Percentiles rank a stretch among this genome's conserved stretches.
These are phyloP conservation scores for Aspergillus pseudoglaucus DNA, from an alignment of 2,329 filamentous ascomycete genomes.

Conservation along the genomic window DNA sequence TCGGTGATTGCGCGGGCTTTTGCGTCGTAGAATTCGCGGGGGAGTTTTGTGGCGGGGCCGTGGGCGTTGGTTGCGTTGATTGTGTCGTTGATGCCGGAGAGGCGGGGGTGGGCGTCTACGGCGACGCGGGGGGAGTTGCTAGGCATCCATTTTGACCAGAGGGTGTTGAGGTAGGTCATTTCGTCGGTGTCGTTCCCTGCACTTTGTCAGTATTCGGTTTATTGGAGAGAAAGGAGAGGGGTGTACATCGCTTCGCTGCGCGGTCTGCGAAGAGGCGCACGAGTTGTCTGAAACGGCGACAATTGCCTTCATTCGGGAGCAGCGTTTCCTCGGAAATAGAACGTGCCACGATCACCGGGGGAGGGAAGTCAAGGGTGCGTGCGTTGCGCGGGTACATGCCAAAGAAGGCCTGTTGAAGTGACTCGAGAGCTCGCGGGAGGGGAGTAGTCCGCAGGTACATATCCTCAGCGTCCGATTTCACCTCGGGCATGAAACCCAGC, in stretches of 20 bases:
- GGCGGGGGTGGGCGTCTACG: constrained; percentile 74
- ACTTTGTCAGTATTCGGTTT: background rate
- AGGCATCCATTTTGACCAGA: constrained; percentile 83
- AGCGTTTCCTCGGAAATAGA: constrained; percentile 66
- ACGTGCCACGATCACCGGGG: constrained; percentile 61
- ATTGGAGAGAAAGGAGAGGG: background rate
- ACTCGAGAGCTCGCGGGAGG: constrained; percentile 69
- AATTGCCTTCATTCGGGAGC: constrained; percentile 70
- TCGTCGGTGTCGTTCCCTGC: constrained; percentile 64
- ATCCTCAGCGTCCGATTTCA: constrained; percentile 50
- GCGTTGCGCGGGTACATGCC: constrained; percentile 63
- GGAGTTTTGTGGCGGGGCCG: constrained; percentile 69
- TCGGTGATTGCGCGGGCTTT: constrained; percentile 64
- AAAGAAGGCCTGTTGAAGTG: constrained; percentile 66
- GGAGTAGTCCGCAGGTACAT: constrained; percentile 70
- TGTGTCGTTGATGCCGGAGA: constrained; percentile 90
- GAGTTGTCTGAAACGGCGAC: constrained; percentile 64
- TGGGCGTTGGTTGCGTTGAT: constrained; percentile 86
- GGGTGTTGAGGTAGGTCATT: constrained; percentile 72
- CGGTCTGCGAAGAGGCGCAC: constrained; percentile 65
- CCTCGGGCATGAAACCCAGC: constrained; percentile 61
- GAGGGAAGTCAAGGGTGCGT: constrained; percentile 48
- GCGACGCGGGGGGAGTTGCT: constrained; percentile 60
- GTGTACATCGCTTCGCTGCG: constrained; percentile 58
- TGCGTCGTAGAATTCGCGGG: constrained; percentile 78